Percentiles rank a stretch among this genome's conserved stretches.
phyloP scores from a whole-genome alignment of 208 protist genomes.

The Strigomonas galati region DNA sequence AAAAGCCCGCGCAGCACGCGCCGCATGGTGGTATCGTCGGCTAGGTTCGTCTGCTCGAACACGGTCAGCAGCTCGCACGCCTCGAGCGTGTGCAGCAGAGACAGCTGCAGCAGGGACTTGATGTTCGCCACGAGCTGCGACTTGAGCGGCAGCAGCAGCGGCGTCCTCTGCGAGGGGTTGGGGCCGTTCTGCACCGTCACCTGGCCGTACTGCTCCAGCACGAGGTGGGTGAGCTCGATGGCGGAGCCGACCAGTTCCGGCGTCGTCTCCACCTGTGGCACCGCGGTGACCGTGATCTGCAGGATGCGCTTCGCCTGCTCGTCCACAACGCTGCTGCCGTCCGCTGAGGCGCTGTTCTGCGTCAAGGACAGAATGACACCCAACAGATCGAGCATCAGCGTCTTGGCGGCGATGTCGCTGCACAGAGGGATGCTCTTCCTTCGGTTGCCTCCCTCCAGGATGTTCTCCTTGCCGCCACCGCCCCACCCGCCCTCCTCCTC shows the following conservation, averaged over 20 bases:
- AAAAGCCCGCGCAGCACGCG: slow-evolving; percentile 49
- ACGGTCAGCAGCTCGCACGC: slow-evolving; percentile 43
- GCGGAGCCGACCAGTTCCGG: slow-evolving; percentile 52
- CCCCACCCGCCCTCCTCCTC: slow-evolving; percentile 17
- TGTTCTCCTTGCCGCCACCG: slow-evolving; percentile 13
- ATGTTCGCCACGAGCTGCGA: slow-evolving; percentile 50
- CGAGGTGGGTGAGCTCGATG: slow-evolving; percentile 31
- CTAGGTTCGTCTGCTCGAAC: slow-evolving; percentile 49
- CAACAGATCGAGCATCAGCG: slow-evolving; percentile 36
- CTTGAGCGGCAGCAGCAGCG: slow-evolving; percentile 48
- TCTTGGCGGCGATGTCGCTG: slow-evolving; percentile 47
- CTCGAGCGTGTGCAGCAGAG: slow-evolving; percentile 35
- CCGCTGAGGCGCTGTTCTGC: slow-evolving; percentile 5
- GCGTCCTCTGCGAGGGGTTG: not conserved
- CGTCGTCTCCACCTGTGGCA: slow-evolving; percentile 52
- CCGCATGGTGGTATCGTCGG: slow-evolving; percentile 42
- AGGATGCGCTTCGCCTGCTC: slow-evolving; percentile 25
- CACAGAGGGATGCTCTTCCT: slow-evolving; percentile 2
- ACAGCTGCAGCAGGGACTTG: slow-evolving; percentile 51
- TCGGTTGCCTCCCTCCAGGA: not conserved
- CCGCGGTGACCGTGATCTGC: slow-evolving; percentile 41
- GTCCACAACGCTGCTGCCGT: not conserved
- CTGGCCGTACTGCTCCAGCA: slow-evolving; percentile 26
- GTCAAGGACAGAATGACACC: slow-evolving; percentile 19
- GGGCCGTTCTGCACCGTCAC: slow-evolving; percentile 13